Percentiles rank a stretch among this genome's conserved stretches.
These are phyloP conservation scores for Neurospora sp. DNA, from an alignment of 495 filamentous ascomycete genomes.

Conservation along the genomic window DNA sequence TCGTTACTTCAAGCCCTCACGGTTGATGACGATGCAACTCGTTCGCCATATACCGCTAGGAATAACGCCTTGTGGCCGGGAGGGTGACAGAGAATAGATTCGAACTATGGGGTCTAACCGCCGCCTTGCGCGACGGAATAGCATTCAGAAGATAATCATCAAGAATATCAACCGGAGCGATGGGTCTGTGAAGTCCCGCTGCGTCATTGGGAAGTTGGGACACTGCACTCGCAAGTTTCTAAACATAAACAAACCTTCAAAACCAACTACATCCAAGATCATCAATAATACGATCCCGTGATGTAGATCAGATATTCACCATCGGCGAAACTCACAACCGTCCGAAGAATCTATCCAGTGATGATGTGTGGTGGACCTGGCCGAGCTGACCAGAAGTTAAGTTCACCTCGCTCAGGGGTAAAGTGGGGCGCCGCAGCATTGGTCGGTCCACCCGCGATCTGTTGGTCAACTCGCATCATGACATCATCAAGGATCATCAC, in stretches of 20 bases:
- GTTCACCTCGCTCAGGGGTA: background rate
- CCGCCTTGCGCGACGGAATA: background rate
- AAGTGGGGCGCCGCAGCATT: background rate
- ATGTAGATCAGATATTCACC: background rate
- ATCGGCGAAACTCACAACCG: background rate
- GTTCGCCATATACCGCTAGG: background rate
- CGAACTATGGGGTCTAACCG: no score
- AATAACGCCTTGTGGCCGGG: no score
- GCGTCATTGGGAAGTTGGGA: background rate
- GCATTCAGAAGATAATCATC: background rate
- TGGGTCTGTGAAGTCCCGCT: background rate
- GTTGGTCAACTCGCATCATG: constrained; percentile 1
- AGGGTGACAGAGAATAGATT: no score
- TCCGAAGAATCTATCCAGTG: background rate
- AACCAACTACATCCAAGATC: background rate
- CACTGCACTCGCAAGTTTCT: background rate
- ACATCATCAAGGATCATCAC: constrained; percentile 7
- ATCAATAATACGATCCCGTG: background rate
- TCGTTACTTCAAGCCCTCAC: background rate
- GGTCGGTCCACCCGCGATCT: background rate
- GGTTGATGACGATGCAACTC: background rate
- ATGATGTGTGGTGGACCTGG: background rate
- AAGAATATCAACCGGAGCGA: background rate
- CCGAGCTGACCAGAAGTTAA: background rate
- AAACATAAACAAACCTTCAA: background rate